phyloP scores from a whole-genome alignment of 164 flowering plant species.

The Taxillus chinensis region DNA sequence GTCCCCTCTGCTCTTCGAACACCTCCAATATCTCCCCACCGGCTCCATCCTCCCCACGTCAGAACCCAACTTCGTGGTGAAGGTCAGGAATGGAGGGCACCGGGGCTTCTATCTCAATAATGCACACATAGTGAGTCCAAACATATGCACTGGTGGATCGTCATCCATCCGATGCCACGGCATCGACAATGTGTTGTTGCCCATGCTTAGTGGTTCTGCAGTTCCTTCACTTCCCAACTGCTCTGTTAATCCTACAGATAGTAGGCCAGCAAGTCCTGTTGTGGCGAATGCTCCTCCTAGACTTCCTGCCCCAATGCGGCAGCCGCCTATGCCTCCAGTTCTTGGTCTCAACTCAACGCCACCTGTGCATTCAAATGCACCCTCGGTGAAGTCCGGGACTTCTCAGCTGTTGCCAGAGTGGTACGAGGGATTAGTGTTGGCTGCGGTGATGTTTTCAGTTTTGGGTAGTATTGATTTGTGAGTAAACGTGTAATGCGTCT shows the following conservation, averaged over 20 bases:
- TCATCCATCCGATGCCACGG: slow-evolving; percentile 72
- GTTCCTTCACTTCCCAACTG: background rate
- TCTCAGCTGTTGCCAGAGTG: no score
- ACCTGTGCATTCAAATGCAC: no score
- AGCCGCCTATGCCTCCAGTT: background rate
- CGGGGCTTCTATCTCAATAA: slow-evolving; percentile 44
- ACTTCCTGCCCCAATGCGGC: no score
- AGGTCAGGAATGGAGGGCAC: slow-evolving; percentile 44
- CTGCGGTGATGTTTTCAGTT: no score
- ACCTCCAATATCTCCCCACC: slow-evolving; percentile 45
- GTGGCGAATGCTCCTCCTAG: background rate
- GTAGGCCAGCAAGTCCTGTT: background rate
- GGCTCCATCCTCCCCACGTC: slow-evolving; percentile 57
- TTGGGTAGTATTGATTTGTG: no score
- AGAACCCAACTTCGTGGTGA: slow-evolving; percentile 25
- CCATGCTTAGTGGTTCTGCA: background rate
- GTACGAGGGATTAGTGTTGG: no score
- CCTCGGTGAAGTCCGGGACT: no score
- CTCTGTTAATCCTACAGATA: background rate
- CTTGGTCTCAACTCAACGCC: no score
- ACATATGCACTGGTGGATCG: slow-evolving; percentile 51
- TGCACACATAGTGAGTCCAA: slow-evolving; percentile 48
- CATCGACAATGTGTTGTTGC: slow-evolving; percentile 44
- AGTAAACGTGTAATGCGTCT: no score
- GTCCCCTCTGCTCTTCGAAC: slow-evolving; percentile 49